phyloP scores from a whole-genome alignment of 2,329 filamentous ascomycete genomes.

The Metarhizium sp. region DNA sequence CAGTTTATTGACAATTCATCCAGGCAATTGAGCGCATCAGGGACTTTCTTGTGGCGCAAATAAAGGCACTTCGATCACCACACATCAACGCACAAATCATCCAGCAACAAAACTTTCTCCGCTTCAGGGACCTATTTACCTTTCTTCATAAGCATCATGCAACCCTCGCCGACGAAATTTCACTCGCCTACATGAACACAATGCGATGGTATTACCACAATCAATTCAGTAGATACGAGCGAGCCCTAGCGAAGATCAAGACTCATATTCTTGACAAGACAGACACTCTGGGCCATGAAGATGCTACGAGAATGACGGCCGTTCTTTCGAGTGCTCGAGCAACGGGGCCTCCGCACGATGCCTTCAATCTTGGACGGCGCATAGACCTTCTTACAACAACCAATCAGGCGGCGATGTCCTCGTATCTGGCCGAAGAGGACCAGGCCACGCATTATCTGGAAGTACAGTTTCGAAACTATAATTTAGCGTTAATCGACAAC shows the following conservation, averaged over 20 bases:
- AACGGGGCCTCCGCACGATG: conserved; percentile 61
- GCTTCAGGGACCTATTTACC: conserved; percentile 77
- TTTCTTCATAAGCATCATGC: conserved; percentile 79
- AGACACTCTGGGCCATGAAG: conserved; percentile 74
- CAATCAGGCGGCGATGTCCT: conserved; percentile 69
- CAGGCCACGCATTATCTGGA: conserved; percentile 80
- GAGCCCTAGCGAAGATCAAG: conserved; percentile 75
- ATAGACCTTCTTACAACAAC: conserved; percentile 70
- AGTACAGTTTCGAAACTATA: conserved; percentile 87
- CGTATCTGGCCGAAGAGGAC: conserved; percentile 87
- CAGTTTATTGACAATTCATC: conserved; percentile 4
- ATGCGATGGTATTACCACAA: conserved; percentile 98
- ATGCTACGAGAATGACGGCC: conserved; percentile 54
- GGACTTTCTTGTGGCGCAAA: conserved; percentile 88
- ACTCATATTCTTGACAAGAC: conserved; percentile 74
- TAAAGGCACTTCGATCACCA: conserved; percentile 86
- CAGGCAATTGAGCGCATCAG: conserved; percentile 87
- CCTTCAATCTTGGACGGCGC: conserved; percentile 80
- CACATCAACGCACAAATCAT: conserved; percentile 97
- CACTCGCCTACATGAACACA: conserved; percentile 90
- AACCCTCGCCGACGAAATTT: conserved; percentile 80
- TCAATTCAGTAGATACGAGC: conserved; percentile 82
- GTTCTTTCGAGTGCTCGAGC: conserved; percentile 38
- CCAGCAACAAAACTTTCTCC: conserved; percentile 83
- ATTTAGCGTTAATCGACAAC: conserved; percentile 88